Evolutionary conservation across 192 early-diverging fungal species (phyloP).

Genomic region (Coemansia biformis): DNA sequence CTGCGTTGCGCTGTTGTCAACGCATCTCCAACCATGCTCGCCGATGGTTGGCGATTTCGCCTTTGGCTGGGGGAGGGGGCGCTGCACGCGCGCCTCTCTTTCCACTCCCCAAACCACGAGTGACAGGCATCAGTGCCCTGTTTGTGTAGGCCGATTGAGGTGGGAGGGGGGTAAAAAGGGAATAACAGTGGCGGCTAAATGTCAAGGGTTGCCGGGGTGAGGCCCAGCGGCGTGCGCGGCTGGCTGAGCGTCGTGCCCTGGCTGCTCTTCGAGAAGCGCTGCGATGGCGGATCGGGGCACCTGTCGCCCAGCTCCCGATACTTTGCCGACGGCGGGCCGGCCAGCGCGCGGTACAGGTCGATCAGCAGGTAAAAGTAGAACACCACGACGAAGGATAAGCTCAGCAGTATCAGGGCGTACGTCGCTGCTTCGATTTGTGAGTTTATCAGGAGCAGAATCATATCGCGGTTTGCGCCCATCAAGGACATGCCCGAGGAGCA

Average conservation of each 20-base stretch:
- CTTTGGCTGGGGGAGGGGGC: no score
- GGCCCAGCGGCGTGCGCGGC: not conserved
- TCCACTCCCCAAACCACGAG: no score
- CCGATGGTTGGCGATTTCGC: no score
- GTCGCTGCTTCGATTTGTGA: conserved; percentile 50
- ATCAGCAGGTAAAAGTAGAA: conserved; percentile 48
- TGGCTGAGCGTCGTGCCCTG: conserved; percentile 7
- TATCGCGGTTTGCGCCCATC: conserved; percentile 63
- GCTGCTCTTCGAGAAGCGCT: conserved; percentile 11
- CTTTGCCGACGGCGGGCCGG: no score
- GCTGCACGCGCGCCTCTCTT: no score
- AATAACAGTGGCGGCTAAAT: no score
- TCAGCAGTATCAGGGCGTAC: conserved; percentile 51
- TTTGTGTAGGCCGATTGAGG: no score
- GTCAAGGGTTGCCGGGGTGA: no score
- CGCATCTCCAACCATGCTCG: no score
- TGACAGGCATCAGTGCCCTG: no score
- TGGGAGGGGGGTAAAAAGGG: no score
- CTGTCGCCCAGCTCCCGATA: conserved; percentile 3
- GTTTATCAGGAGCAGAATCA: conserved; percentile 45
- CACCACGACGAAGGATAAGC: conserved; percentile 54
- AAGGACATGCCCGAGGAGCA: conserved; percentile 56
- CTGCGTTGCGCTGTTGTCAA: no score
- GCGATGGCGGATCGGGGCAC: not conserved
- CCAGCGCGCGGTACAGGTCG: conserved; percentile 35